A percentile compares a stretch with the other conserved stretches of the same genome.
Evolutionary conservation across 1,284 basidiomycete genomes (phyloP).

Genomic region (Hypsizygus ulmarius): DNA sequence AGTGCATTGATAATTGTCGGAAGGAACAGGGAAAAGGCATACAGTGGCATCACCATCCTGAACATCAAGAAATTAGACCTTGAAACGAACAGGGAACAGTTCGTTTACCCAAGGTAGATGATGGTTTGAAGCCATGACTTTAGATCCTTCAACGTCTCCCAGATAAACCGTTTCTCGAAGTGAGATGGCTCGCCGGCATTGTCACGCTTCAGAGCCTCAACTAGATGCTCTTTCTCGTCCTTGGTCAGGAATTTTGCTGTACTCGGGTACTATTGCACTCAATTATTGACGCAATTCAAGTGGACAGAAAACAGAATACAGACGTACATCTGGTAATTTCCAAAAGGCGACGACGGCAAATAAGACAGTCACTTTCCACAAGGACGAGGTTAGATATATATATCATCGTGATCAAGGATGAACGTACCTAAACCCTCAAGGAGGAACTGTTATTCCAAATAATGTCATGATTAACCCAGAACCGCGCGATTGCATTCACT

Average conservation of each 20-base stretch:
- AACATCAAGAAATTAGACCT: neutral
- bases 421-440: conserved; percentile 26
- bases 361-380: conserved; percentile 22
- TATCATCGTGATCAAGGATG: neutral
- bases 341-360: conserved; percentile 22
- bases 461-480: neutral
- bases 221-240: conserved; percentile 26
- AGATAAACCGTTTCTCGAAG: conserved; percentile 27
- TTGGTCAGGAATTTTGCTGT: conserved; percentile 40
- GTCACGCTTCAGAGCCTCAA: conserved; percentile 32
- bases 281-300: neutral
- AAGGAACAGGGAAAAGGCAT: conserved; percentile 27
- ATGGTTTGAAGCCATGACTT: conserved; percentile 24
- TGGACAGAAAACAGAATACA: neutral
- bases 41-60: conserved; percentile 23
- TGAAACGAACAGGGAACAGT: too few species aligned
- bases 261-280: conserved; percentile 32
- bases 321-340: conserved; percentile 23
- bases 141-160: conserved; percentile 23
- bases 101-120: conserved; percentile 25
- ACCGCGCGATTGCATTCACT: conserved; percentile 8
- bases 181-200: conserved; percentile 25
- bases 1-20: conserved; percentile 28
- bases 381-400: neutral
- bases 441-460: conserved; percentile 20